Evolutionary conservation across 306 rosid genomes (phyloP).

Genomic region (Vigna radiata): DNA sequence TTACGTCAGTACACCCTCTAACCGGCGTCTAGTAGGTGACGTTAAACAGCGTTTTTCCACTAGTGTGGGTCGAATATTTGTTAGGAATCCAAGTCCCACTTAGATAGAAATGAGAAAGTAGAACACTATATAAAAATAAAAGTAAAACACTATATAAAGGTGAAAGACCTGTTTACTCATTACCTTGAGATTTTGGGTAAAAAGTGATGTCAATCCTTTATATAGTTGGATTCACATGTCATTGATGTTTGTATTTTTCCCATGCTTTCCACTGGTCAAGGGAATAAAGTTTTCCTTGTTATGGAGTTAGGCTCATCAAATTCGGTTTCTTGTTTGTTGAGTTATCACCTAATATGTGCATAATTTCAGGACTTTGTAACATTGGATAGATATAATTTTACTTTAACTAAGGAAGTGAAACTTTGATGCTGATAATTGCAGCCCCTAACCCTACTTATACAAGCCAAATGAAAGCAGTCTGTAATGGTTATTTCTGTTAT

Average conservation of each 20-base stretch:
- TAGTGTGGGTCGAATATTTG: not conserved
- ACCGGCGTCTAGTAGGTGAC: no score
- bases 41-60: no score
- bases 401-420: not conserved
- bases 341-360: constrained; percentile 53
- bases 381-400: constrained; percentile 9
- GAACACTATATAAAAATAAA: no score
- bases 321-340: constrained; percentile 39
- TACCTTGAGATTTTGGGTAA: no score
- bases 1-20: no score
- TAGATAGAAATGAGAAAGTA: no score
- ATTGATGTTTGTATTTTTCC: no score
- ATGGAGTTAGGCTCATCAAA: constrained; percentile 42
- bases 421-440: constrained; percentile 40
- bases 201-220: no score
- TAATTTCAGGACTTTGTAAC: constrained; percentile 51
- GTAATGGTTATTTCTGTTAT: constrained; percentile 40
- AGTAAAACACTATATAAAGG: no score
- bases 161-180: no score
- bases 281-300: not conserved
- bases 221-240: no score
- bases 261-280: constrained; percentile 17
- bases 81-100: no score
- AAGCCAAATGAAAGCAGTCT: constrained; percentile 16
- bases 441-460: constrained; percentile 26